A percentile compares a stretch with the other conserved stretches of the same genome.
Evolutionary conservation across 345 rosid species (phyloP).

Genomic region (Geranium brycei): DNA sequence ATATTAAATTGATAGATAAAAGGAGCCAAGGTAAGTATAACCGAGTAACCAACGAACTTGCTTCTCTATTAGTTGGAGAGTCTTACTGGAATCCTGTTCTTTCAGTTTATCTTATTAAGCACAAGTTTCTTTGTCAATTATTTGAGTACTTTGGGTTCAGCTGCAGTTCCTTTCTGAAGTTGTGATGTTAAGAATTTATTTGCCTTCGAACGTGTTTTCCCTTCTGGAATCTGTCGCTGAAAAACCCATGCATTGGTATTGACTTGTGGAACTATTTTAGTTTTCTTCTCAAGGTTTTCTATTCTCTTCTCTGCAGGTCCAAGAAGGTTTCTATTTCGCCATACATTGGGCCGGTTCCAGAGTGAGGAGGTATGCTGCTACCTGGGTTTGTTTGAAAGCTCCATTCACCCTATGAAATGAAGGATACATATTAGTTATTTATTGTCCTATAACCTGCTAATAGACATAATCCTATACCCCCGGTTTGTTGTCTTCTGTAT

Average conservation of each 20-base stretch:
- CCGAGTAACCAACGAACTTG: too few species aligned
- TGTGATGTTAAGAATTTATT: too few species aligned
- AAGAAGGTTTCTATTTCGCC: conserved; percentile 63
- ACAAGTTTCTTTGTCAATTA: too few species aligned
- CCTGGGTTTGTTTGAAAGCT: conserved; percentile 1
- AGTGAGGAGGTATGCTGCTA: conserved; percentile 70
- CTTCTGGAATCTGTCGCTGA: background rate
- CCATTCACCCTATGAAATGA: background rate
- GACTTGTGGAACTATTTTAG: conserved; percentile 5
- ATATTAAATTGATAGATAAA: too few species aligned
- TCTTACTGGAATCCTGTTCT: too few species aligned
- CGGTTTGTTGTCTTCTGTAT: background rate
- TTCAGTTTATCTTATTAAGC: too few species aligned
- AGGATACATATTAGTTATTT: background rate
- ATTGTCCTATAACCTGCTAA: conserved; percentile 3
- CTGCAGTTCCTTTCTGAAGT: too few species aligned
- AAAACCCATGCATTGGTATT: background rate
- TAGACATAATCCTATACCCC: conserved; percentile 3
- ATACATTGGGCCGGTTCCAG: conserved; percentile 64
- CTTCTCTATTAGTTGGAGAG: too few species aligned
- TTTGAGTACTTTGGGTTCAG: too few species aligned
- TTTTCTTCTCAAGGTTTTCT: conserved; percentile 6
- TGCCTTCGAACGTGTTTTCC: background rate
- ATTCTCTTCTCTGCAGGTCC: conserved; percentile 43
- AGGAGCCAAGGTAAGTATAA: too few species aligned